Percentiles rank a stretch among this genome's conserved stretches.
Evolutionary conservation across 768 basidiomycete genomes (phyloP).

Genomic region (Collybiopsis luxurians): DNA sequence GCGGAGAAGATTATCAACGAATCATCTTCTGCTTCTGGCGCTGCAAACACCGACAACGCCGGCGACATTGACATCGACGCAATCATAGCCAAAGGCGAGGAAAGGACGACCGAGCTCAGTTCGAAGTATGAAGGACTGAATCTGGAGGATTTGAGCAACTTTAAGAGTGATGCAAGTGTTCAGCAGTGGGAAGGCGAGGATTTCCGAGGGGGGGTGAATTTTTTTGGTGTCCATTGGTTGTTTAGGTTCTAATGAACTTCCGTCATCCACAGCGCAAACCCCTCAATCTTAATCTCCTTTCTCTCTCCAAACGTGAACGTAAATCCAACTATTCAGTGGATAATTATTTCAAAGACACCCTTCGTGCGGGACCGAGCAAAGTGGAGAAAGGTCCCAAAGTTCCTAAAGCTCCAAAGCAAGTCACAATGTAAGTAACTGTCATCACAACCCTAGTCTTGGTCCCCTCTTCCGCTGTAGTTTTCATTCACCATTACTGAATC

Average conservation of each 20-base stretch:
- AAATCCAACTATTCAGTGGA: constrained; percentile 95
- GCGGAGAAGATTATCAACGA: constrained; percentile 94
- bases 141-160: constrained; percentile 94
- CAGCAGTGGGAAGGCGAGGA: constrained; percentile 98
- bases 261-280: constrained; percentile 49
- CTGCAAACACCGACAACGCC: constrained; percentile 59
- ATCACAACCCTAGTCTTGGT: not conserved
- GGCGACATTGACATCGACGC: constrained; percentile 74
- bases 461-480: not conserved
- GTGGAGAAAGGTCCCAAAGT: constrained; percentile 78
- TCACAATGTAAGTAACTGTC: constrained; percentile 58
- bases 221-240: not conserved
- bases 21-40: constrained; percentile 31
- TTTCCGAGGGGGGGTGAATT: constrained; percentile 69
- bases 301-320: constrained; percentile 90
- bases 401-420: constrained; percentile 85
- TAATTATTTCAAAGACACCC: constrained; percentile 90
- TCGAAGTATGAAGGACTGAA: constrained; percentile 92
- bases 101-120: constrained; percentile 83
- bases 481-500: not conserved
- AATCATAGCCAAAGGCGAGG: constrained; percentile 89
- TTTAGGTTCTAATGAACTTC: not conserved
- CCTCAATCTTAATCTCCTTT: constrained; percentile 74
- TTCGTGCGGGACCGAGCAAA: constrained; percentile 78
- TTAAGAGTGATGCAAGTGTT: constrained; percentile 89